Base-by-base conservation (phyloP, 805 yeast species). In the Nakazawaea holstii region DNA sequence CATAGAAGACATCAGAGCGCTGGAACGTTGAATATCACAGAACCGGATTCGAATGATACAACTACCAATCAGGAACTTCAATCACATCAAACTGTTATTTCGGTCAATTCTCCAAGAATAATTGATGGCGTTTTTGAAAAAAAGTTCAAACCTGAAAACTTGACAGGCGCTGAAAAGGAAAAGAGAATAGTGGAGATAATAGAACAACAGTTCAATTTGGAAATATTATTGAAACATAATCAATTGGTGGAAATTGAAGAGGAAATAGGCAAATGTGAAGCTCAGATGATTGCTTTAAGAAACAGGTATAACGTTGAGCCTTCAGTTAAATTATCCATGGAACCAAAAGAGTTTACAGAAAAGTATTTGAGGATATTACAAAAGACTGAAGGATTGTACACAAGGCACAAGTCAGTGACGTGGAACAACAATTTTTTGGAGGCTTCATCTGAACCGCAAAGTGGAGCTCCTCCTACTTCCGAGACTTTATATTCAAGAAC, bases 191-290 rank as follows among this genome's bases (percentile, higher is more conserved):
- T 33, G 58, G 72, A 39, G 59, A 66, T 43, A 14, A 53, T 54
- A 2, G 54, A 53, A 35, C 66, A 75, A 49, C 80, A 79, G 53
- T 64, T 82, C 15, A 83, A 82, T 57, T 57, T 81, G 39, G 87
- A 82, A 53, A 78, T 82, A 10, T 56, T 83, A 28, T 61, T 82
- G 43, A 81, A 79, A 46, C 84, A 81, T 60, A 71, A 75, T 49
- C 87, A 83, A 58, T 58, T 74, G 39, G 65, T 69, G 35, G 59
- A 72, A 17, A 68, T 80, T 1, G 74, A 77, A 45, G 70, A 71
- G 36, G 87, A 82, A 53, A 68, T 80, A 1, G 70, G 73, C 11
- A 77, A 77, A 52, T 77, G 81, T 31, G 82, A 80, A 56, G 70
- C 82, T 1, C 82, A 80, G 52, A 65, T 82, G 70, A 64, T 74